Evolutionary conservation across 768 basidiomycete species (phyloP).

Genomic region (Mycena sanguinolenta): DNA sequence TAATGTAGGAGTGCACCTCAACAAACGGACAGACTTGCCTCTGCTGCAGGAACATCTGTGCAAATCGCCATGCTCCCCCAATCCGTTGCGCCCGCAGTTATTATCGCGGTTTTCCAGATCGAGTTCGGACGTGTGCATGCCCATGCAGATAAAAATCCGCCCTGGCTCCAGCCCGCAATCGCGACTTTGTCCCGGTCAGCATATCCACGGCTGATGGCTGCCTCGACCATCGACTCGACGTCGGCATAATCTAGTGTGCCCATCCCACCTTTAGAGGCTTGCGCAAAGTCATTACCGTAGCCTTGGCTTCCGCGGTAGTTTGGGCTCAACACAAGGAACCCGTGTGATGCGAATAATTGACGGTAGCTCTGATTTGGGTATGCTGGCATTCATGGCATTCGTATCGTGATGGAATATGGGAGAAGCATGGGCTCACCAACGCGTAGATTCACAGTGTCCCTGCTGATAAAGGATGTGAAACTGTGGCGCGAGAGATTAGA

Average conservation of each 20-base stretch:
- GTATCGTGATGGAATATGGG: background rate
- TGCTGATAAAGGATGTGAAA: background rate
- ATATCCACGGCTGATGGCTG: conserved; percentile 27
- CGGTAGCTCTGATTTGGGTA: conserved; percentile 13
- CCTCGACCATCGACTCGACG: conserved; percentile 33
- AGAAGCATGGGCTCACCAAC: conserved; percentile 3
- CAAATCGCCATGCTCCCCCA: conserved; percentile 30
- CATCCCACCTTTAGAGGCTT: conserved; percentile 29
- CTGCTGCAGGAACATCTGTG: conserved; percentile 27
- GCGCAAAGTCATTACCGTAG: conserved; percentile 23
- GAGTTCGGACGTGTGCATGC: conserved; percentile 32
- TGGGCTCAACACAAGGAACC: conserved; percentile 30
- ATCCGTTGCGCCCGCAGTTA: conserved; percentile 32
- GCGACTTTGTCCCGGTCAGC: conserved; percentile 26
- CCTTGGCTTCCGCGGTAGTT: conserved; percentile 39
- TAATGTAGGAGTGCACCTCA: background rate
- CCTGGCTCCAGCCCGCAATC: conserved; percentile 37
- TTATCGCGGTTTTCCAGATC: conserved; percentile 31
- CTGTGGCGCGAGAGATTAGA: background rate
- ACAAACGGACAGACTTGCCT: conserved; percentile 9
- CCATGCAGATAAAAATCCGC: conserved; percentile 33
- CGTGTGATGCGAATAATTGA: conserved; percentile 27
- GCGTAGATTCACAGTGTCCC: conserved; percentile 23
- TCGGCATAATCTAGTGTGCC: conserved; percentile 32
- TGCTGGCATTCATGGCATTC: background rate